Base-by-base conservation (phyloP, 345 rosid species). In the Euphorbia tirucalli region DNA sequence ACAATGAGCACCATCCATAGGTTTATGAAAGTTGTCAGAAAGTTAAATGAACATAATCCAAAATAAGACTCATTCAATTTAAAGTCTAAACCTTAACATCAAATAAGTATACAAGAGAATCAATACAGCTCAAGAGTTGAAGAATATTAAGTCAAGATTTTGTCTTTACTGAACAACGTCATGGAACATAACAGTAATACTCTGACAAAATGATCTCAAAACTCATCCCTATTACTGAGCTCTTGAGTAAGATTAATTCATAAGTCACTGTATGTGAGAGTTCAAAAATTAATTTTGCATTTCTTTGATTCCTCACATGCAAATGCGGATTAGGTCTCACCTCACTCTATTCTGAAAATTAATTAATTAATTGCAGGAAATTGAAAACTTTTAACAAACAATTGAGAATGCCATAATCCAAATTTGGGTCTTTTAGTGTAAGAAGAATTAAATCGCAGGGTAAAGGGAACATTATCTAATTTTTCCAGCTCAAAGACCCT, bases 11-110 rank as follows among this genome's bases (percentile, higher is more conserved):
- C 27, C 37, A 30, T 18, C 48, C 35, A 48, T 25, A 21, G 8
- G 55, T 49, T 52, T 28, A 62, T 21, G 27, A 50, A 71, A 32
- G 27, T 61, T 48, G 50, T 7, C 25, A 6, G 71, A 50, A 60
- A 31, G 28, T 37, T 55, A 49, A 32, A n/a, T 21, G 44, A 52
- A 10, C 48, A 22, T 11, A 60, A 50, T 43, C 22, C 31, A 64
- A 7, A 22, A 31, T 67, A 6, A 63, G 32, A 14, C 21, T 31
- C 19, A 13, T 3, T 68, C 66, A 41, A 58, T 22, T 18, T 9
- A n/a, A n/a, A n/a, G n/a, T n/a, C n/a, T n/a, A n/a, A n/a, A n/a
- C n/a, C n/a, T n/a, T n/a, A 43, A 18, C 21, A 43, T 60, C 15
- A 46, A 52, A 52, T 13, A 50, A 16, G 30, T 25, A 61, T 19